These are phyloP conservation scores for Carex pumila DNA, from an alignment of 176 grass and related monocot genomes.

Conservation along the genomic window DNA sequence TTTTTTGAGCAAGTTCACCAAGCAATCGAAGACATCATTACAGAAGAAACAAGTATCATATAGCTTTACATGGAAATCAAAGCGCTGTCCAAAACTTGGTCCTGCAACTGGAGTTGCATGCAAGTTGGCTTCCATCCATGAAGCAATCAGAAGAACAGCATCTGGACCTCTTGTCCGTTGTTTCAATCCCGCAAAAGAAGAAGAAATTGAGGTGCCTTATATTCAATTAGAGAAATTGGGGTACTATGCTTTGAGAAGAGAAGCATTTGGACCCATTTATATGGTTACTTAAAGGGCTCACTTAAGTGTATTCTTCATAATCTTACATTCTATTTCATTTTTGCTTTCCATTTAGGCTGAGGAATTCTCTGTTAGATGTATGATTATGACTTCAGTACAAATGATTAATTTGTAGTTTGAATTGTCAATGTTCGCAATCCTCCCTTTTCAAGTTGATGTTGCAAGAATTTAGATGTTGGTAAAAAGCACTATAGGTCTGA, in stretches of 20 bases:
- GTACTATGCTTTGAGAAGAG: constrained; percentile 26
- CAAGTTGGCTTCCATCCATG: constrained; percentile 12
- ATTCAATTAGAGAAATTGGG: constrained; percentile 41
- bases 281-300: constrained; percentile 26
- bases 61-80: constrained; percentile 13
- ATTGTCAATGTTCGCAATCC: too few relatives aligned
- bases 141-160: background rate
- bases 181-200: background rate
- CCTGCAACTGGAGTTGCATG: constrained; percentile 10
- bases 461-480: background rate
- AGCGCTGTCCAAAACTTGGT: constrained; percentile 10
- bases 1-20: constrained; percentile 38
- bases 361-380: background rate
- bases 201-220: constrained; percentile 30
- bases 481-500: background rate
- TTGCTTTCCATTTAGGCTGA: background rate
- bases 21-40: constrained; percentile 15
- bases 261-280: constrained; percentile 48
- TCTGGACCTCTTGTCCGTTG: background rate
- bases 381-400: background rate
- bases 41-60: background rate
- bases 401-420: background rate
- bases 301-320: background rate
- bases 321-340: background rate
- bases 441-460: background rate